Base-by-base conservation (phyloP, 192 early-diverging fungal genomes). In the Dissophora ornata region DNA sequence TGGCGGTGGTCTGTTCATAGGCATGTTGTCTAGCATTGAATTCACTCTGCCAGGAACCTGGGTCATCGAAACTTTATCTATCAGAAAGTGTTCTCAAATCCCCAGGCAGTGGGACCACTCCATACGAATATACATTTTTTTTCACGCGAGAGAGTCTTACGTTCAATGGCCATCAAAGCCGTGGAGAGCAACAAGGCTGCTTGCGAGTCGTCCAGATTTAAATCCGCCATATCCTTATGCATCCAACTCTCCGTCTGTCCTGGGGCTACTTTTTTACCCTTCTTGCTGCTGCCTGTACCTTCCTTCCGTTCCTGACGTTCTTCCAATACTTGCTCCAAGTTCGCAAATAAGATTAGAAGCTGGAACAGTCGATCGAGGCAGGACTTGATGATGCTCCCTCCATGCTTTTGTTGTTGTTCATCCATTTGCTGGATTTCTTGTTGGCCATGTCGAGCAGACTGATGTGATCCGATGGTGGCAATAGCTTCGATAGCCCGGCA, bases 281-380 rank as follows among this genome's bases (percentile, higher is more conserved):
- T n/a, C n/a, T n/a, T n/a, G n/a, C n/a, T n/a, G n/a, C n/a, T n/a
- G n/a, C n/a, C n/a, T n/a, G n/a, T n/a, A n/a, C n/a, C n/a, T 24
- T 55, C 22, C 38, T 42, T 54, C 15, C 25, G 4, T 7, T 29
- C 33, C 4, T 25, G 29, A 21, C 50, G 45, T 36, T 46, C 29
- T 21, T 32, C 68, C 18, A 6, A 2, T 4, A 38, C 21, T 42
- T 58, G 24, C 15, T 59, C 70, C 32, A 74, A 33, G 15, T 45
- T 56, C 8, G 62, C 62, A 19, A 65, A 59, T 6, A 65, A 25
- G 11, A 49, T 28, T 16, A 74, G 15, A 2, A 74, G 25, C 7
- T 38, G 48, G 13, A 60, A 74, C 3, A 74, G 30, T 34, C 62
- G 45, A 12, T 74, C 56, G 12, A 74, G 19, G 25, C 70, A 74